Evolutionary conservation across 2,329 filamentous ascomycete species (phyloP), one percentile per base, ranked within the genome.

Genomic region (Verticillium klebahnii): DNA sequence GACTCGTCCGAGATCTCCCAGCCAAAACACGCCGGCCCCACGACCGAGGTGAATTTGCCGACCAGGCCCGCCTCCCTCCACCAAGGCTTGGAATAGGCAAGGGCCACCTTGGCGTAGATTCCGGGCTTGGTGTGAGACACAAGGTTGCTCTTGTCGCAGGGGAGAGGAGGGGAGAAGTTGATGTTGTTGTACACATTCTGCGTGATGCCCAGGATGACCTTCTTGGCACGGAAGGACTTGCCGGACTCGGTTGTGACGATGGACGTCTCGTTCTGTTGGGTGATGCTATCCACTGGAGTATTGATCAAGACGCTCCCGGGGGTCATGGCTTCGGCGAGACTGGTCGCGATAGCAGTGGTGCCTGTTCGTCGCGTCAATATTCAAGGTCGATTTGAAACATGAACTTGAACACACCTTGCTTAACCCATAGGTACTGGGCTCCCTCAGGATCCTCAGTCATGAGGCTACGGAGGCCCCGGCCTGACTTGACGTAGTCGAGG

Each of bases 51-150:
- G 2, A 75, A 70, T 23, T 79, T 70, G 5, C 80, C 82, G 52
- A 74, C 77, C 17, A 78, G 70, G 0, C 75, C 74, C 1, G 69
- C 61, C 0, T 73, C 67, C 1, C 73, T 68, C 83, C 83, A 85
- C 68, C 78, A 84, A 0, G 81, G 77, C 5, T 68, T 67, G 0
- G 69, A 61, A 69, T 79, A 85, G 34, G 77, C 71, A 11, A 80
- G 62, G 6, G 78, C 70, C 2, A 68, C 64, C 62, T 78, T 79
- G 52, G 70, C 72, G 57, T 75, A 77, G 58, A 71, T 67, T 2
- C 76, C 76, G 0, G 72, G 68, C 19, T 67, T 70, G 5, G 73
- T 76, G 9, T 64, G 61, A 1, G 71, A 67, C 1, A 68, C 66
- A 17, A 77, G 60, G 0, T 60, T 61, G 23, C 63, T 57, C 57